Base-by-base conservation (phyloP, 441 rosid genomes). In the Heliophila coronopifolia region DNA sequence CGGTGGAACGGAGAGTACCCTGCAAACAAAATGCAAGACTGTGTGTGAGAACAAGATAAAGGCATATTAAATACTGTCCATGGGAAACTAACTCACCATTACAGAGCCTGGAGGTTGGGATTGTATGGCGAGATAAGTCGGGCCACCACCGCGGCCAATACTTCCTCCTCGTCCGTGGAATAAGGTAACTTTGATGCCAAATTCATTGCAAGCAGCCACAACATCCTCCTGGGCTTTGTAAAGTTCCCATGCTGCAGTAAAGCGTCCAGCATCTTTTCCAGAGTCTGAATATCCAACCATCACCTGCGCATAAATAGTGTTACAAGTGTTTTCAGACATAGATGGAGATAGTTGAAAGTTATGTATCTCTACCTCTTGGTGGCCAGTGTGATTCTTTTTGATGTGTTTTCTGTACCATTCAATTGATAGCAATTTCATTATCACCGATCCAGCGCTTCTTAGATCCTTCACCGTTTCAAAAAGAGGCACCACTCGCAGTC, bases 121-220 rank as follows among this genome's bases (percentile, higher is more conserved):
- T 53, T 90, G 97, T 65, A 90, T 90, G 50, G 97, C 94, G 5
- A 90, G 81, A 70, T 90, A 84, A 34, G 97, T 90, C 16, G 96
- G 98, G 43, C 96, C 98, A 55, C 98, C 98, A 50, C 96, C 98
- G 40, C 94, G 96, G 45, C 96, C 96, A 20, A 90, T 84, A 65
- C 98, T 90, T 36, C 96, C 96, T 51, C 98, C 98, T 58, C 96
- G 89, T 17, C 98, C 98, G 71, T 90, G 98, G 76, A 90, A 90
- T 24, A 86, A 75, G 26, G 96, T 84, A 53, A 90, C 83, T 76
- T 84, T 86, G 30, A 90, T 80, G 41, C 92, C 94, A 67, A 61
- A 80, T 45, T 86, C 94, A 43, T 80, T 80, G 76, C 96, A 90
- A 15, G 94, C 96, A 28, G 89, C 84, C 34, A 81, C 97, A 70